Conservation (phyloP, 495 filamentous ascomycete genomes). For the Neurospora sp. region DNA sequence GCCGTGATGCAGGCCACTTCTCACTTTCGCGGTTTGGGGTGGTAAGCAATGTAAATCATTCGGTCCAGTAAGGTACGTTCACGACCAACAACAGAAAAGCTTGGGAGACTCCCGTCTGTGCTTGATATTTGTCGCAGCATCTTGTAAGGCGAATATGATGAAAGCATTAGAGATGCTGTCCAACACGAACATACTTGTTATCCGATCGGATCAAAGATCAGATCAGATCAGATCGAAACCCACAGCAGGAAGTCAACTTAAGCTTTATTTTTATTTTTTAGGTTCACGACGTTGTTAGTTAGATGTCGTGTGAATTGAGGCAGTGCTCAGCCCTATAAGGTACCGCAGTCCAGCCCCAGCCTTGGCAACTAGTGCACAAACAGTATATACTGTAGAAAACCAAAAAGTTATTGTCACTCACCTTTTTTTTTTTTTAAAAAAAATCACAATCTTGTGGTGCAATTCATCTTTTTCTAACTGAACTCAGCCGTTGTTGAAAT, state of each 20-base stretch:
- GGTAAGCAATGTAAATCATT: background rate
- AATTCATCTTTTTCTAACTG: background rate
- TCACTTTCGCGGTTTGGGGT: background rate
- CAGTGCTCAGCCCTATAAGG: background rate
- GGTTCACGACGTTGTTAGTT: background rate
- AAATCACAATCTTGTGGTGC: too few species aligned
- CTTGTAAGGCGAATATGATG: background rate
- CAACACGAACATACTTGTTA: background rate
- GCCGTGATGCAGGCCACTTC: background rate
- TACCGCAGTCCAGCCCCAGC: background rate
- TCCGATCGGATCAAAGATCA: background rate
- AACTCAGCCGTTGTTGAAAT: background rate
- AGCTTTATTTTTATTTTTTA: background rate
- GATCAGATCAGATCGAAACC: background rate
- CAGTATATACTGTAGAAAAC: background rate
- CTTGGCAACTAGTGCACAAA: background rate
- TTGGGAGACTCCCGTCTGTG: too few species aligned
- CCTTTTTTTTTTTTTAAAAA: background rate
- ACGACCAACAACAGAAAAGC: background rate
- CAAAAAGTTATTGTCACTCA: background rate
- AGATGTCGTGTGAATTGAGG: background rate
- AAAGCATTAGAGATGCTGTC: background rate
- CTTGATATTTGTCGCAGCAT: background rate
- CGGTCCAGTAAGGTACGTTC: background rate
- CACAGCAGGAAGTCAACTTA: background rate